Base-by-base conservation (phyloP, 306 rosid genomes). In the Ochetophila trinervis region DNA sequence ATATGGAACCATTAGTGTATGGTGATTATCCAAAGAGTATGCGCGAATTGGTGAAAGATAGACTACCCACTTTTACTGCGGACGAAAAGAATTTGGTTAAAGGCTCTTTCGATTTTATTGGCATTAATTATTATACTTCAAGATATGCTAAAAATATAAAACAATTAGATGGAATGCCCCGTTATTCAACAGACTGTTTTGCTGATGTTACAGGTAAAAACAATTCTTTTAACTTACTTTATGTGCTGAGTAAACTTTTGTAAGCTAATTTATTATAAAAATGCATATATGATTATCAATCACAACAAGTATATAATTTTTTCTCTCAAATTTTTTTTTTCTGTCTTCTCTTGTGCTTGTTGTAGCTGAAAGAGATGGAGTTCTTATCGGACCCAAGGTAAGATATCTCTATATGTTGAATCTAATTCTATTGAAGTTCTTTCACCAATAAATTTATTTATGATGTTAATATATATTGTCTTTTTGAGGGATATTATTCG, bases 1-100 rank as follows among this genome's bases (percentile, higher is more conserved):
- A 66, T 8, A 8, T 55, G 17, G 74, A 77, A 2, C 77, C 81
- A 18, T 36, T 71, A 13, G 56, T 77, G 1, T 66, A 34, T 12
- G 77, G 74, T 19, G 65, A 63, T 18, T 77, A 77, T 40, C 78
- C 78, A 19, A 54, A 34, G 21, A 71, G n/a, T 47, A 77, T 77
- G 78, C 67, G 30, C 37, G 27, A 8, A 0, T 16, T 32, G 30
- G 77, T 62, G 2, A 72, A 72, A 40, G 53, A 49, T n/a, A 72
- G 77, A 48, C 17, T 77, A 0, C 78, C 74, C 3, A 8, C 4
- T 4, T 71, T 77, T 13, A 61, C 78, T 0, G 12, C 34, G 3
- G 23, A 71, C 27, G 74, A 77, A 65, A 67, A 37, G 56, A 34
- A 13, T 0, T 23, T 66, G 53, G 32, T 72, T 5, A 66, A 66